These are phyloP conservation scores for Coniella vitis DNA, from an alignment of 2,329 filamentous ascomycete species.

Conservation along the genomic window DNA sequence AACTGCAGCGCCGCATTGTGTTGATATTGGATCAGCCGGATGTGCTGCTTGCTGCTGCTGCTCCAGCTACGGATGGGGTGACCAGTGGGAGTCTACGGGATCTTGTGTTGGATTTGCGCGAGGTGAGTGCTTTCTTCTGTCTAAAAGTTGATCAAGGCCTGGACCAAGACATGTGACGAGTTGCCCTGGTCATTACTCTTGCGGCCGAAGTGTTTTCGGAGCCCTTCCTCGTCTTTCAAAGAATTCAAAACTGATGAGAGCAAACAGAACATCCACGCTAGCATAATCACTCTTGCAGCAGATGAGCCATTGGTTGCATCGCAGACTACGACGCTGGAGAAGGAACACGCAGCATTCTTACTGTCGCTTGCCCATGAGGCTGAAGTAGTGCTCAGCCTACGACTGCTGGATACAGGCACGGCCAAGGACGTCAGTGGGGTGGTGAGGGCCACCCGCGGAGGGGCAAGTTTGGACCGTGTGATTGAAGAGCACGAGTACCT, in stretches of 20 bases:
- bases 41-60: conserved; percentile 54
- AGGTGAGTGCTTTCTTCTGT: conserved; percentile 45
- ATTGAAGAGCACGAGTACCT: conserved; percentile 63
- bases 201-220: no score
- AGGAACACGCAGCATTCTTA: conserved; percentile 63
- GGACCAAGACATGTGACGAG: no score
- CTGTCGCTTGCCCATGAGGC: conserved; percentile 70
- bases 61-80: conserved; percentile 36
- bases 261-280: conserved; percentile 53
- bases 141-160: no score
- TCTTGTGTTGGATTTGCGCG: conserved; percentile 51
- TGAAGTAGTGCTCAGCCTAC: conserved; percentile 60
- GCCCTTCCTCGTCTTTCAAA: no score
- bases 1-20: conserved; percentile 30
- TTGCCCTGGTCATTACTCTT: no score
- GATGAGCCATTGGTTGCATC: conserved; percentile 63
- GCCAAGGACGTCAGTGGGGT: conserved; percentile 89
- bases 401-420: conserved; percentile 78
- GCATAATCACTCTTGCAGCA: conserved; percentile 62
- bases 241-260: conserved; percentile 2
- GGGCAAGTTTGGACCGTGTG: conserved; percentile 22
- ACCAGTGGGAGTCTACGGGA: conserved; percentile 43
- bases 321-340: conserved; percentile 60
- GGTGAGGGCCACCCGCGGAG: conserved; percentile 63
- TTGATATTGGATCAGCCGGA: conserved; percentile 62